phyloP scores from a whole-genome alignment of 2,329 filamentous ascomycete species.

The Phialophora expanda region DNA sequence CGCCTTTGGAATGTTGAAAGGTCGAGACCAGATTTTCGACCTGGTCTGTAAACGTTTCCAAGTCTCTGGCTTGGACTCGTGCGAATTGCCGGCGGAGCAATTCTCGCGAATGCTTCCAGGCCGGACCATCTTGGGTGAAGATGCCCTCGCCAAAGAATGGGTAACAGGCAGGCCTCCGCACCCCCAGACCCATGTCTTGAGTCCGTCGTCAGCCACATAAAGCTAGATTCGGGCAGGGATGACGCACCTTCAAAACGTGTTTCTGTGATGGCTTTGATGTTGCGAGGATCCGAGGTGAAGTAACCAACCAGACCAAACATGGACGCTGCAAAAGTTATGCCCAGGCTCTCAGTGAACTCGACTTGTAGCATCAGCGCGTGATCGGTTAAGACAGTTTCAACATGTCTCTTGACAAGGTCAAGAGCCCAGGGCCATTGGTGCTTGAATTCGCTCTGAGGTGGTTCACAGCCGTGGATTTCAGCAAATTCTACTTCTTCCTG shows the following conservation, averaged over 20 bases:
- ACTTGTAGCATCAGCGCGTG: slow-evolving; percentile 22
- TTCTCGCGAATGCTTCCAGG: slow-evolving; percentile 41
- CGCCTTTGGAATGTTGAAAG: slow-evolving; percentile 20
- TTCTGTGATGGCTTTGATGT: slow-evolving; percentile 23
- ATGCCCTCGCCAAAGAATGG: slow-evolving; percentile 48
- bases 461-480: slow-evolving; percentile 1
- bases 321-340: slow-evolving; percentile 18
- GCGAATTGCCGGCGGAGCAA: slow-evolving; percentile 48
- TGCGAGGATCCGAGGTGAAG: slow-evolving; percentile 20
- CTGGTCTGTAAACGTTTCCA: slow-evolving; percentile 42
- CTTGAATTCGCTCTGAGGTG: slow-evolving; percentile 13
- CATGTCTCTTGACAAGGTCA: slow-evolving; percentile 16
- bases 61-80: slow-evolving; percentile 43
- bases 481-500: slow-evolving; percentile 15
- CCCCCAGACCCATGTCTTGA: slow-evolving; percentile 16
- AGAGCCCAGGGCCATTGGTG: slow-evolving; percentile 18
- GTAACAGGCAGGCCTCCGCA: slow-evolving; percentile 14
- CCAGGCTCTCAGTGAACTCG: slow-evolving; percentile 22
- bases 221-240: not conserved
- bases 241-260: slow-evolving; percentile 17
- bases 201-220: not conserved
- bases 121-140: slow-evolving; percentile 48
- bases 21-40: slow-evolving; percentile 28
- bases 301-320: slow-evolving; percentile 14
- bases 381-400: slow-evolving; percentile 16